These are phyloP conservation scores for Haplographium delicatum DNA, from an alignment of 495 filamentous ascomycete genomes.

Conservation along the genomic window DNA sequence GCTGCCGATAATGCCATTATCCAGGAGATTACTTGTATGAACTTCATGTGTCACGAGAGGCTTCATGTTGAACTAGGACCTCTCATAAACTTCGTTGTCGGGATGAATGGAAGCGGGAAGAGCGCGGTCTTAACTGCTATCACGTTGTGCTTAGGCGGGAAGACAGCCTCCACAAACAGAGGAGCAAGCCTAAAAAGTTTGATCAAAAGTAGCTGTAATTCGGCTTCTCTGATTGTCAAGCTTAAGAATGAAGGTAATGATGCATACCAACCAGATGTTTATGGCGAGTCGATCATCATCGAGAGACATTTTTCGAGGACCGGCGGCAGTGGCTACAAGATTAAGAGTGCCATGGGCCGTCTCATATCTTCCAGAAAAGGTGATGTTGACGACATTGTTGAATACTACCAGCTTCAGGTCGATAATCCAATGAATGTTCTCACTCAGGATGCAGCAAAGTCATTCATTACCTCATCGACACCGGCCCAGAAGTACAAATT, in stretches of 20 bases:
- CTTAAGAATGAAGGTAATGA: conserved; percentile 86
- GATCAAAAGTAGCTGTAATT: conserved; percentile 83
- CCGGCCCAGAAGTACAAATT: conserved; percentile 90
- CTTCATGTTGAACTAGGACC: conserved; percentile 80
- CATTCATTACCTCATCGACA: conserved; percentile 83
- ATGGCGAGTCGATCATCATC: conserved; percentile 79
- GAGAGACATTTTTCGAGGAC: conserved; percentile 79
- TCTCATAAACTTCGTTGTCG: conserved; percentile 95
- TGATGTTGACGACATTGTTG: conserved; percentile 89
- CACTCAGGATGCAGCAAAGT: conserved; percentile 89
- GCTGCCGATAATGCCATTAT: conserved; percentile 81
- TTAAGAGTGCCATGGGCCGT: conserved; percentile 68
- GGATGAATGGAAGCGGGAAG: conserved; percentile 98
- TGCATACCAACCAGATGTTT: conserved; percentile 77
- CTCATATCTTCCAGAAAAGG: conserved; percentile 75
- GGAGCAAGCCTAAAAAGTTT: conserved; percentile 88
- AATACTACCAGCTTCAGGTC: conserved; percentile 88
- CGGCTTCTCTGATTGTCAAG: conserved; percentile 53
- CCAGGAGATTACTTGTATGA: conserved; percentile 75
- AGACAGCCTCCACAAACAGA: conserved; percentile 91
- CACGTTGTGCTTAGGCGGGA: conserved; percentile 89
- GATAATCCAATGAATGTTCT: conserved; percentile 98
- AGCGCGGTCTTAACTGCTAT: conserved; percentile 94
- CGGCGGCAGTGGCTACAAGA: conserved; percentile 78
- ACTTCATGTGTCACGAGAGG: conserved; percentile 90